phyloP scores from a whole-genome alignment of 1,284 basidiomycete genomes.

The Sanguinoderma infundibulare region DNA sequence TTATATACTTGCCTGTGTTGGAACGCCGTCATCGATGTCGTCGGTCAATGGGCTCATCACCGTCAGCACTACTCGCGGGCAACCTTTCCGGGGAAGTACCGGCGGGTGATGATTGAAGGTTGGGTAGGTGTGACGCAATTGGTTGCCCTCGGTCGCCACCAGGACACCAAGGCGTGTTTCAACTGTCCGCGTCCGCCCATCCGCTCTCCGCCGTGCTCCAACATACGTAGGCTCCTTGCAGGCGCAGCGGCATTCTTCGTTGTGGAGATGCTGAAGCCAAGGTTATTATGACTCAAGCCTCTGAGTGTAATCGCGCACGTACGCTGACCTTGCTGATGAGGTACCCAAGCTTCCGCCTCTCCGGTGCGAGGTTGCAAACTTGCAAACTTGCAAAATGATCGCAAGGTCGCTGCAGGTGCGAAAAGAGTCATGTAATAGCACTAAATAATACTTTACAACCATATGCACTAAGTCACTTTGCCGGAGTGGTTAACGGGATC shows the following conservation, averaged over 20 bases:
- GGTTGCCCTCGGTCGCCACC: background rate
- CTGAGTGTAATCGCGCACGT: too few relatives aligned
- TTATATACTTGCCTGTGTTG: background rate
- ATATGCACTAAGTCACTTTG: conserved; percentile 65
- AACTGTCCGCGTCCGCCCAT: too few relatives aligned
- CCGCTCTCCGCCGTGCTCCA: too few relatives aligned
- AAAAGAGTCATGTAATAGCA: background rate
- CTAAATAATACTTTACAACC: background rate
- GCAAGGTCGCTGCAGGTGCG: background rate
- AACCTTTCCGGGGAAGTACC: background rate
- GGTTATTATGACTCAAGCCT: too few relatives aligned
- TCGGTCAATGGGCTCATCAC: background rate
- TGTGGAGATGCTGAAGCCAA: too few relatives aligned
- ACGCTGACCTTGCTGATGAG: too few relatives aligned
- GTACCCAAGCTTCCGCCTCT: too few relatives aligned
- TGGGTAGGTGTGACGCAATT: background rate
- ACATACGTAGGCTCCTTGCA: too few relatives aligned
- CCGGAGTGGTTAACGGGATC: conserved; percentile 93
- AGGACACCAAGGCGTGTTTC: too few relatives aligned
- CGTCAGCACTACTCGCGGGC: background rate
- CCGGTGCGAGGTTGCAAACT: too few relatives aligned
- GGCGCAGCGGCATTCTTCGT: too few relatives aligned
- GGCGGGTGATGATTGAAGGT: background rate
- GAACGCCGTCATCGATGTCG: conserved; percentile 2
- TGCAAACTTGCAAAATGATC: too few relatives aligned